phyloP scores from a whole-genome alignment of 2,329 filamentous ascomycete species.

The Aspergillus sergii region DNA sequence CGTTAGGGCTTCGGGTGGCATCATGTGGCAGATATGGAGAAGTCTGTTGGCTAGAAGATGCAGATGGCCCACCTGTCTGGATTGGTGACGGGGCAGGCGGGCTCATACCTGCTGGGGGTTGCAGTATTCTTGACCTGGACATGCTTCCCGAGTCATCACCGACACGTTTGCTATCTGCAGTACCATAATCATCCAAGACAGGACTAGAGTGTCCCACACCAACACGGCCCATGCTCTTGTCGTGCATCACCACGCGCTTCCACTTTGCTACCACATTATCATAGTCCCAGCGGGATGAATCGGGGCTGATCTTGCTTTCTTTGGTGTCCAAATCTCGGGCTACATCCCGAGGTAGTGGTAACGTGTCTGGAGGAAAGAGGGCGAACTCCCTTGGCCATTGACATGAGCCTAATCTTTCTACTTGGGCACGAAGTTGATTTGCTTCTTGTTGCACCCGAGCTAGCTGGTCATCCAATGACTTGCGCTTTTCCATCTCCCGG shows the following conservation, averaged over 20 bases:
- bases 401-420: constrained; percentile 49
- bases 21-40: constrained; percentile 35
- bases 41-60: constrained; percentile 31
- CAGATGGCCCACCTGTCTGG: constrained; percentile 21
- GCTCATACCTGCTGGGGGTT: constrained; percentile 26
- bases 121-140: constrained; percentile 14
- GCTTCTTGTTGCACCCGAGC: constrained; percentile 51
- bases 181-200: constrained; percentile 18
- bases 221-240: constrained; percentile 45
- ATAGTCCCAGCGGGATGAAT: constrained; percentile 49
- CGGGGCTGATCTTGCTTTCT: constrained; percentile 37
- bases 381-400: constrained; percentile 54
- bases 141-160: constrained; percentile 12
- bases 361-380: constrained; percentile 49
- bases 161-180: constrained; percentile 12
- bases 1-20: constrained; percentile 21
- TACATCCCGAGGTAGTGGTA: constrained; percentile 43
- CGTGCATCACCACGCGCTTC: constrained; percentile 51
- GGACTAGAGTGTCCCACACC: constrained; percentile 32
- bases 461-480: constrained; percentile 46
- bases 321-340: constrained; percentile 40
- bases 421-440: constrained; percentile 51
- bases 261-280: constrained; percentile 52
- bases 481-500: constrained; percentile 47
- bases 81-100: constrained; percentile 28